Conservation (phyloP, 306 rosid species). For the Castanea sativa region DNA sequence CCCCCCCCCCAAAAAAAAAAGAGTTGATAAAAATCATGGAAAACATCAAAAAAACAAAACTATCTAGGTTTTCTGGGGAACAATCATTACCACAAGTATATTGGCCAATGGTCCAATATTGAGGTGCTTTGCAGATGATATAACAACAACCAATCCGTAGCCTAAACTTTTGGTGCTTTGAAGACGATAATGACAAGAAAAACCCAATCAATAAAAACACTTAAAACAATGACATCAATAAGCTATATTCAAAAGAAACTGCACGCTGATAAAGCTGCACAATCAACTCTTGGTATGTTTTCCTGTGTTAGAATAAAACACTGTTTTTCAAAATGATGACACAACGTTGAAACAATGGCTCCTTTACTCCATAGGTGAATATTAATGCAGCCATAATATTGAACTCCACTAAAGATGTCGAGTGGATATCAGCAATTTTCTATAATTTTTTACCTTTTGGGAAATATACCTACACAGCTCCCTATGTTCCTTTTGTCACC, state of each 20-base stretch:
- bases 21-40: too few relatives aligned
- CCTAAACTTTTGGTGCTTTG: background rate
- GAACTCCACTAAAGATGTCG: background rate
- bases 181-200: background rate
- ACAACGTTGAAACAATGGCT: background rate
- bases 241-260: background rate
- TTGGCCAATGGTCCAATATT: background rate
- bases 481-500: background rate
- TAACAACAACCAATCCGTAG: too few relatives aligned
- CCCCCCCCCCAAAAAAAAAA: too few relatives aligned
- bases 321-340: background rate
- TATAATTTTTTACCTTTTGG: background rate
- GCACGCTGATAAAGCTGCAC: background rate
- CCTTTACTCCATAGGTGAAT: background rate
- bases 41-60: background rate
- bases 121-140: background rate
- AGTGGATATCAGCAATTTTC: background rate
- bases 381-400: background rate
- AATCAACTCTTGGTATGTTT: background rate
- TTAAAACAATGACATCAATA: background rate
- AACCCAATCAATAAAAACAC: background rate
- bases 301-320: background rate
- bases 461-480: background rate
- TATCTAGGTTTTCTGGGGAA: background rate
- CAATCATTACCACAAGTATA: background rate